Evolutionary conservation across 768 basidiomycete species (phyloP).

Genomic region (Boletus sp.): DNA sequence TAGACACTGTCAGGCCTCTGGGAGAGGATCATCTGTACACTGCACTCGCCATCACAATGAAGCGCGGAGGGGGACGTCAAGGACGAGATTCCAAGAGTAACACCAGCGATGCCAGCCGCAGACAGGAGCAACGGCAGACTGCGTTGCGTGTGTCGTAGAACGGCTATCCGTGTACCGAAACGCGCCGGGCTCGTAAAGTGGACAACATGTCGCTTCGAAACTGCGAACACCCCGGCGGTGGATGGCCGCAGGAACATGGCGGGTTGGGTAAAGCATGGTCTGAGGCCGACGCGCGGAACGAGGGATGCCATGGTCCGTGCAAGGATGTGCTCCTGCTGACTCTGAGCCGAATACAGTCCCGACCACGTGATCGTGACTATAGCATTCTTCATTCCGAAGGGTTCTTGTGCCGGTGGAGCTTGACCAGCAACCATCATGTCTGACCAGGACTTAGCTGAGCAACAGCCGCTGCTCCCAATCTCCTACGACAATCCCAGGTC

Average conservation of each 20-base stretch:
- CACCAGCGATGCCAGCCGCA: conserved; percentile 36
- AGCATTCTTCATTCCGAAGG: not conserved
- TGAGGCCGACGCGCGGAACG: conserved; percentile 20
- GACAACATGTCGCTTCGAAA: conserved; percentile 1
- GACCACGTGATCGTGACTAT: conserved; percentile 15
- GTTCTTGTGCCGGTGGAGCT: not conserved
- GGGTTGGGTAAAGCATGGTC: conserved; percentile 3
- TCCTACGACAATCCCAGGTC: conserved; percentile 16
- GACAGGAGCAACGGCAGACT: conserved; percentile 20
- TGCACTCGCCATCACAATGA: conserved; percentile 52
- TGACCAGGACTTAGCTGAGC: conserved; percentile 42
- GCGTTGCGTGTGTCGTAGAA: conserved; percentile 5
- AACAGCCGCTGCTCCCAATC: conserved; percentile 43
- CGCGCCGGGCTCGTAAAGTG: not conserved
- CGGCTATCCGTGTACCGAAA: not conserved
- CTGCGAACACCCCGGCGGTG: not conserved
- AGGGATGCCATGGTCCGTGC: conserved; percentile 9
- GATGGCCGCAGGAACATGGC: not conserved
- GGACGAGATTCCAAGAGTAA: conserved; percentile 44
- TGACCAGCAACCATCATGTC: conserved; percentile 2
- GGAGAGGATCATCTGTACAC: not conserved
- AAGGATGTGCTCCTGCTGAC: not conserved
- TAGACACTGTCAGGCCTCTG: conserved; percentile 3
- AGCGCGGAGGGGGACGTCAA: conserved; percentile 33
- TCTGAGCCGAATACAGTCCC: not conserved